Evolutionary conservation across 192 early-diverging fungal species (phyloP).

Genomic region (Glomus cerebriforme): DNA sequence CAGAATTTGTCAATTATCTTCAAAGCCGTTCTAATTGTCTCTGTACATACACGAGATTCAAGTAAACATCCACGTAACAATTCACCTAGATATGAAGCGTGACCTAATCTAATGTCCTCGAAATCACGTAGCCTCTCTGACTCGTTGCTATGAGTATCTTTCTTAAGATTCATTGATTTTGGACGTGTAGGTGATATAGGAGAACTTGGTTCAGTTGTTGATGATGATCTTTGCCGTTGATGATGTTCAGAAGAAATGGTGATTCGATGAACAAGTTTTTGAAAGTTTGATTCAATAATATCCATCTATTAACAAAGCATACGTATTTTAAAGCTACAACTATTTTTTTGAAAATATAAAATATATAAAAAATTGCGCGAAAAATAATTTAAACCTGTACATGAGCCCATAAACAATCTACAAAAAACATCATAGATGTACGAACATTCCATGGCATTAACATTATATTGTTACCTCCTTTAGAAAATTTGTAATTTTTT

Average conservation of each 20-base stretch:
- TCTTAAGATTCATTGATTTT: background rate
- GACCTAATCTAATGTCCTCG: slow-evolving; percentile 45
- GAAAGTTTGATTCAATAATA: slow-evolving; percentile 44
- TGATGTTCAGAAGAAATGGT: slow-evolving; percentile 16
- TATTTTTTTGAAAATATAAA: no score
- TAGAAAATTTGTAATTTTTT: slow-evolving; percentile 12
- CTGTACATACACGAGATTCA: slow-evolving; percentile 31
- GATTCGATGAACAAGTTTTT: slow-evolving; percentile 37
- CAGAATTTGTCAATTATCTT: slow-evolving; percentile 36
- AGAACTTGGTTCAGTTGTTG: background rate
- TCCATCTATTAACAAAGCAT: slow-evolving; percentile 37
- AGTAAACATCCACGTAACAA: slow-evolving; percentile 42
- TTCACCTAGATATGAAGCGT: slow-evolving; percentile 37
- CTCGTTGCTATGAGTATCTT: background rate
- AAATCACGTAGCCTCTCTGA: slow-evolving; percentile 35
- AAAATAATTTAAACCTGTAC: slow-evolving; percentile 57
- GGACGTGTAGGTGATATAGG: no score
- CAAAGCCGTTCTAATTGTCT: slow-evolving; percentile 31
- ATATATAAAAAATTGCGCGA: background rate
- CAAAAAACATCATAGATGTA: slow-evolving; percentile 66
- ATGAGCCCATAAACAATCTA: slow-evolving; percentile 72
- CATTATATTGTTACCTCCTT: background rate
- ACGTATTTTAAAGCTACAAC: background rate
- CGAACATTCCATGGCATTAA: slow-evolving; percentile 45
- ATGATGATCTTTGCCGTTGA: background rate